phyloP scores from a whole-genome alignment of 2,329 filamentous ascomycete species.

The Zelopaecilomyces penicillatus region DNA sequence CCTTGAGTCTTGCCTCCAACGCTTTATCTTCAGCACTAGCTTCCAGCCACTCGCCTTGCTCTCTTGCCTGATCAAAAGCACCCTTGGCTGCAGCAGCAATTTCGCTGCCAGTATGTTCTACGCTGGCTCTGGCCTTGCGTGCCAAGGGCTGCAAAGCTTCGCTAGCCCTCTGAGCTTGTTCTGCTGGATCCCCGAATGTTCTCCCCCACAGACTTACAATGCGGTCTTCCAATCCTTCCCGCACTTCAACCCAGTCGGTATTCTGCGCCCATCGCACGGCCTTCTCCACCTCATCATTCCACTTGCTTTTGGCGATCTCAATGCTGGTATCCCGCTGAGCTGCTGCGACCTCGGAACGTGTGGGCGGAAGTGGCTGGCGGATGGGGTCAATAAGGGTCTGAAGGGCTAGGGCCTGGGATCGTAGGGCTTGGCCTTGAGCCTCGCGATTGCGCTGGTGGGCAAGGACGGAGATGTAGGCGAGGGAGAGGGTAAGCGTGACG shows the following conservation, averaged over 20 bases:
- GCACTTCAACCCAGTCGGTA: conserved; percentile 56
- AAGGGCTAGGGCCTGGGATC: conserved; percentile 47
- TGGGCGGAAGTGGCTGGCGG: conserved; percentile 38
- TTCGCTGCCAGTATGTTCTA: conserved; percentile 14
- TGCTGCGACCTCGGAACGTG: conserved; percentile 41
- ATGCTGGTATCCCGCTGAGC: conserved; percentile 47
- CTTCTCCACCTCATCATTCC: conserved; percentile 66
- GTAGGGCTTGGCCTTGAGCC: conserved; percentile 47
- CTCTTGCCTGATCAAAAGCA: conserved; percentile 24
- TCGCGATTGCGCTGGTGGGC: conserved; percentile 62
- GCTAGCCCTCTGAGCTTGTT: conserved; percentile 19
- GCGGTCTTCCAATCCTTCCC: conserved; percentile 47
- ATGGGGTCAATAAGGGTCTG: conserved; percentile 43
- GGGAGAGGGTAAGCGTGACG: conserved; percentile 63
- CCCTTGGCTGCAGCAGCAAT: conserved; percentile 28
- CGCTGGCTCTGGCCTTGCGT: conserved; percentile 22
- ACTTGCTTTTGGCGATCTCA: conserved; percentile 65
- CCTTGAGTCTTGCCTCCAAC: conserved; percentile 18
- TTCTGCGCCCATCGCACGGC: conserved; percentile 58
- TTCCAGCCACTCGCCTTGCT: conserved; percentile 18
- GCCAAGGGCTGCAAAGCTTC: conserved; percentile 24
- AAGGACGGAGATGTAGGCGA: conserved; percentile 64
- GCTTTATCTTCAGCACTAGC: conserved; percentile 18
- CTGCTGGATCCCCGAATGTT: conserved; percentile 24
- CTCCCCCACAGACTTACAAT: conserved; percentile 37